Conservation (phyloP, 1,139 yeast species). For the Meyerozyma guilliermondii region DNA sequence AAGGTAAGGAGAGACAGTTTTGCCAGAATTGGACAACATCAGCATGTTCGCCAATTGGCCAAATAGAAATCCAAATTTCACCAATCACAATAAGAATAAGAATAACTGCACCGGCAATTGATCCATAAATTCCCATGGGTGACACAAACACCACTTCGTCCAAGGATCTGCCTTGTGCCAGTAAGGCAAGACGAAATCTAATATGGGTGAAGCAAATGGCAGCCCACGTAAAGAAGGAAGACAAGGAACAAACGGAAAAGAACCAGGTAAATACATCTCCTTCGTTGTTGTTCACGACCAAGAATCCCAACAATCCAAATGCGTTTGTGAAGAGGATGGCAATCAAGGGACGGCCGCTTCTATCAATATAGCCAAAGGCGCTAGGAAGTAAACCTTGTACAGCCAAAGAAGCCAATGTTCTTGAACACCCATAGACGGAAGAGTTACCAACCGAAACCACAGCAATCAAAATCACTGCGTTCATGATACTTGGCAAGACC, state of each 20-base stretch:
- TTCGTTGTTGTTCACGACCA: slow-evolving; percentile 47
- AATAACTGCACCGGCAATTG: slow-evolving; percentile 38
- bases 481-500: slow-evolving; percentile 45
- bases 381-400: slow-evolving; percentile 44
- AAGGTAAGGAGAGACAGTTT: slow-evolving; percentile 45
- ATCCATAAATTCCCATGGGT: slow-evolving; percentile 46
- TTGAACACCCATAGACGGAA: slow-evolving; percentile 50
- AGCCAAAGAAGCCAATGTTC: slow-evolving; percentile 51
- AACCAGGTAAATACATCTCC: slow-evolving; percentile 57
- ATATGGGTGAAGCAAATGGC: slow-evolving; percentile 47
- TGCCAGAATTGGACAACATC: slow-evolving; percentile 35
- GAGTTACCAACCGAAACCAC: slow-evolving; percentile 53
- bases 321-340: slow-evolving; percentile 45
- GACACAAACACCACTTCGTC: slow-evolving; percentile 46
- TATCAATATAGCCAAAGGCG: slow-evolving; percentile 49
- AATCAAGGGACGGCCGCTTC: slow-evolving; percentile 52
- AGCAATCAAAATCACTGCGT: slow-evolving; percentile 47
- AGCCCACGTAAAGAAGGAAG: slow-evolving; percentile 56
- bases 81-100: slow-evolving; percentile 39
- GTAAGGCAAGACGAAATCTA: slow-evolving; percentile 48
- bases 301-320: slow-evolving; percentile 60
- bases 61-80: slow-evolving; percentile 43
- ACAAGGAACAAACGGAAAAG: slow-evolving; percentile 60
- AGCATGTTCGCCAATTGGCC: slow-evolving; percentile 35
- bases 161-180: slow-evolving; percentile 34